phyloP scores from a whole-genome alignment of 176 grass and related monocot genomes.

The Musa schizocarpa region DNA sequence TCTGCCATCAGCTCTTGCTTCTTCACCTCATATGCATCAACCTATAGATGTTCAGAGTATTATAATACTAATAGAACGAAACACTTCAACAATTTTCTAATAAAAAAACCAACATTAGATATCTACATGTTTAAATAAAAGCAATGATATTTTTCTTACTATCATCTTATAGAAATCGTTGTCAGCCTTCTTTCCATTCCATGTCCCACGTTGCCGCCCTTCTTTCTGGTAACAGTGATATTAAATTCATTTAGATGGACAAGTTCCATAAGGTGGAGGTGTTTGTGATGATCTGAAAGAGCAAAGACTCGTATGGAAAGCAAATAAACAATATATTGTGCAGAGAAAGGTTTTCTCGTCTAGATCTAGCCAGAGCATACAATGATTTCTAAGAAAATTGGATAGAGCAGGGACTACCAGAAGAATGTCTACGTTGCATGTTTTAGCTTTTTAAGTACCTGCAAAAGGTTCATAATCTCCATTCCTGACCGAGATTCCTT shows the following conservation, averaged over 20 bases:
- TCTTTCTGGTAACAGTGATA: conserved; percentile 73
- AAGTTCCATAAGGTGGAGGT: background rate
- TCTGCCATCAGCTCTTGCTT: conserved; percentile 89
- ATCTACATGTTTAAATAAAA: background rate
- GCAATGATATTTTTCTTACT: conserved; percentile 31
- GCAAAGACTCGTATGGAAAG: background rate
- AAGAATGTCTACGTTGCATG: background rate
- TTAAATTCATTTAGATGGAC: background rate
- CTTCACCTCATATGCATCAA: conserved; percentile 96
- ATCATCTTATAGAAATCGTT: conserved; percentile 99
- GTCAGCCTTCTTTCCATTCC: conserved; percentile 95
- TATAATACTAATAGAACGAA: background rate
- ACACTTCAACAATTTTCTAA: background rate
- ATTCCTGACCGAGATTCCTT: conserved; percentile 93
- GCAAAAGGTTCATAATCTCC: conserved; percentile 97
- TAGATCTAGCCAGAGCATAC: background rate
- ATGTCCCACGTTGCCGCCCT: conserved; percentile 84
- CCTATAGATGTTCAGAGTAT: conserved; percentile 33
- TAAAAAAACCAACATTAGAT: background rate
- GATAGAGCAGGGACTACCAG: background rate
- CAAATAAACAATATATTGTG: background rate
- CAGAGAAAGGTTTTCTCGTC: background rate
- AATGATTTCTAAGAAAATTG: background rate
- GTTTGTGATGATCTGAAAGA: background rate
- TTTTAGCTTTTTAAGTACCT: conserved; percentile 37